Conservation (phyloP, 345 rosid genomes). For the Iberis pinnata region DNA sequence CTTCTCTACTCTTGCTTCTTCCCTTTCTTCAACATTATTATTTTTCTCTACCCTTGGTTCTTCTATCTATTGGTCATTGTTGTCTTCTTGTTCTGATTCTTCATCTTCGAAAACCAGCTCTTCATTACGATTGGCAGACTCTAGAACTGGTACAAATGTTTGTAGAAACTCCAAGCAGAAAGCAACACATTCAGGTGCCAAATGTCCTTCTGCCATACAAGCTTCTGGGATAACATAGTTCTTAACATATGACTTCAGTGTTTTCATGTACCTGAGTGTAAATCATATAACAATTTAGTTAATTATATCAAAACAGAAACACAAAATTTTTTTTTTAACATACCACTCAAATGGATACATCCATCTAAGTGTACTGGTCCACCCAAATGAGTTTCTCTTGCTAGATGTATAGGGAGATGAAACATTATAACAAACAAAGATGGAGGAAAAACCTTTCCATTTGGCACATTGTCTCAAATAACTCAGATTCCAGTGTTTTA, state of each 20-base stretch:
- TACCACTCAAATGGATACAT: conserved; percentile 10
- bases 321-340: neutral
- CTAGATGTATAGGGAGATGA: neutral
- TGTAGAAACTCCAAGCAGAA: neutral
- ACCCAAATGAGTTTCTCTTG: neutral
- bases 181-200: neutral
- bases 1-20: no score
- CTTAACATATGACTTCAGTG: neutral
- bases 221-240: neutral
- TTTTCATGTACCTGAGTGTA: neutral
- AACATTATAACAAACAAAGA: neutral
- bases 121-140: neutral
- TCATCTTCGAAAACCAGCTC: no score
- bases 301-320: neutral
- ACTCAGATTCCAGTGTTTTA: neutral
- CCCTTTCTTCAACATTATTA: no score
- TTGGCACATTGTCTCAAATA: conserved; percentile 54
- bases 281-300: neutral
- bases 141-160: neutral
- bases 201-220: neutral
- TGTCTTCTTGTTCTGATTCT: no score
- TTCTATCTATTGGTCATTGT: no score
- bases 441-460: conserved; percentile 44
- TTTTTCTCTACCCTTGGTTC: no score
- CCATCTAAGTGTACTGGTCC: neutral